Evolutionary conservation across 192 early-diverging fungal species (phyloP).

Genomic region (Radiomyces spectabilis): DNA sequence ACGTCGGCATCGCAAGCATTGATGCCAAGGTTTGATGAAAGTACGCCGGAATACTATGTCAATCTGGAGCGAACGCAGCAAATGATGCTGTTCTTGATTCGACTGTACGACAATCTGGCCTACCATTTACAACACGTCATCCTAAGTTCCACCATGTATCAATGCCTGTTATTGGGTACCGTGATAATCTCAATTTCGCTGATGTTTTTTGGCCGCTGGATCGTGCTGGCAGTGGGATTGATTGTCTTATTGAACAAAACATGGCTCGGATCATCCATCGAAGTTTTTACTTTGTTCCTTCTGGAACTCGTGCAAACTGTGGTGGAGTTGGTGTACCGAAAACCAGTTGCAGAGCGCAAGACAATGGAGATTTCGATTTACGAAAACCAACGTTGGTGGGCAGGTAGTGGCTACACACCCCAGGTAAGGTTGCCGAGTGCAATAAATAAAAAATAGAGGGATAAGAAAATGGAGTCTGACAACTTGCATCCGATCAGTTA

Average conservation of each 20-base stretch:
- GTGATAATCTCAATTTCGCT: constrained; percentile 34
- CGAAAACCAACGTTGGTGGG: constrained; percentile 30
- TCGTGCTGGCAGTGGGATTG: constrained; percentile 48
- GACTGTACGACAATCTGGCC: constrained; percentile 40
- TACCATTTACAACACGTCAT: constrained; percentile 33
- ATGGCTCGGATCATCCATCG: constrained; percentile 29
- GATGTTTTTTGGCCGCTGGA: constrained; percentile 34
- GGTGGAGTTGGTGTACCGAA: neutral
- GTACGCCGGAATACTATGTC: constrained; percentile 53
- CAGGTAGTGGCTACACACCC: constrained; percentile 12
- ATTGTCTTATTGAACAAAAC: constrained; percentile 54
- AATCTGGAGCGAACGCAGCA: constrained; percentile 75
- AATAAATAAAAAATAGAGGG: neutral
- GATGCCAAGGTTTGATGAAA: constrained; percentile 14
- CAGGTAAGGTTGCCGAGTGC: constrained; percentile 9
- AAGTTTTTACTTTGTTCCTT: constrained; percentile 2
- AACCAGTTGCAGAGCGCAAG: neutral
- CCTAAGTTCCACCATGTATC: constrained; percentile 14
- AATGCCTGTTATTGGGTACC: constrained; percentile 3
- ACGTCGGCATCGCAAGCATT: neutral
- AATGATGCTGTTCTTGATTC: constrained; percentile 57
- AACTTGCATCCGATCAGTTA: constrained; percentile 2
- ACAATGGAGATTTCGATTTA: constrained; percentile 15
- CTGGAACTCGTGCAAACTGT: neutral
- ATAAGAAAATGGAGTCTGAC: neutral